These are phyloP conservation scores for Phytophthora syringae DNA, from an alignment of 352 stramenopile genomes.

Conservation along the genomic window DNA sequence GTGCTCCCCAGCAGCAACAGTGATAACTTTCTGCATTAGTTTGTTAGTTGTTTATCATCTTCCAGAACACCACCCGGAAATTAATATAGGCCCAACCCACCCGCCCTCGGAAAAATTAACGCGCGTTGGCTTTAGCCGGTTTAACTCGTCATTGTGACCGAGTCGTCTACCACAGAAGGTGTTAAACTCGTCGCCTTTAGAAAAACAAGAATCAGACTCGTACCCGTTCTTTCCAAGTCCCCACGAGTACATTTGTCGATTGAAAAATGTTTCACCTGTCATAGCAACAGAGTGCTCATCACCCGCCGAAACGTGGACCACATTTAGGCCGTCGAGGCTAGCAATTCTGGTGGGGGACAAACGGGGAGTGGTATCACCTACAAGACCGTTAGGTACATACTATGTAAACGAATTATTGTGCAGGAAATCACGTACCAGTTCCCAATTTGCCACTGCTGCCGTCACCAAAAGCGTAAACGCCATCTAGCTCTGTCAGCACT, in stretches of 20 bases:
- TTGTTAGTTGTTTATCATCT: neutral
- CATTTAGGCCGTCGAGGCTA: slow-evolving; percentile 57
- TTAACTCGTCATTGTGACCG: slow-evolving; percentile 65
- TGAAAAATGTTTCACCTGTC: slow-evolving; percentile 67
- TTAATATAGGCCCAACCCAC: slow-evolving; percentile 25
- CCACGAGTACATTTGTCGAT: slow-evolving; percentile 86
- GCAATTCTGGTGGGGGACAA: slow-evolving; percentile 46
- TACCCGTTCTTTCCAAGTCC: slow-evolving; percentile 72
- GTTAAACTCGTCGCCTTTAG: neutral
- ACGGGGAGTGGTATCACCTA: slow-evolving; percentile 54
- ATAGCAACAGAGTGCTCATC: slow-evolving; percentile 75
- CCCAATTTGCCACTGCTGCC: slow-evolving; percentile 70
- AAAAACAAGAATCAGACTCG: neutral
- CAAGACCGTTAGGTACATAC: slow-evolving; percentile 1
- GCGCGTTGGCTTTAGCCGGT: slow-evolving; percentile 64
- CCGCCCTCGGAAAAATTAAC: slow-evolving; percentile 72
- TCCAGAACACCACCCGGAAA: neutral
- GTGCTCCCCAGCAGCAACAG: slow-evolving; percentile 56
- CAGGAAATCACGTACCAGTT: slow-evolving; percentile 40
- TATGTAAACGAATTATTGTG: neutral
- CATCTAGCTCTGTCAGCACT: slow-evolving; percentile 71
- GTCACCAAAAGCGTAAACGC: slow-evolving; percentile 76
- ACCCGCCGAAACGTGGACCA: slow-evolving; percentile 65
- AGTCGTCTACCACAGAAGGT: slow-evolving; percentile 46
- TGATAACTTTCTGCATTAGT: slow-evolving; percentile 71